These are phyloP conservation scores for Clarireedia hainanense DNA, from an alignment of 2,329 filamentous ascomycete genomes.

Conservation along the genomic window DNA sequence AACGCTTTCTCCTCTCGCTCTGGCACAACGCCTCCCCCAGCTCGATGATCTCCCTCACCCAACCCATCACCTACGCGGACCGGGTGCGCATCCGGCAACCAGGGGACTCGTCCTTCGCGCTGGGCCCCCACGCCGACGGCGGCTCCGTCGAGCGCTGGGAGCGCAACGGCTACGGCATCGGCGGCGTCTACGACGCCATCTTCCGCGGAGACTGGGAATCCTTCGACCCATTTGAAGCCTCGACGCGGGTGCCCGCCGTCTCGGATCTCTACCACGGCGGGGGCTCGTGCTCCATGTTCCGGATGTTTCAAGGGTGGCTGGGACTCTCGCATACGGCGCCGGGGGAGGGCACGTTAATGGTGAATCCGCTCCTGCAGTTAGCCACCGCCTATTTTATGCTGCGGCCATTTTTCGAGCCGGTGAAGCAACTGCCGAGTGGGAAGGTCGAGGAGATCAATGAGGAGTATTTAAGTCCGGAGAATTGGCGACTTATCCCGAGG, in stretches of 20 bases:
- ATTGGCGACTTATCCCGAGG: conserved; percentile 48
- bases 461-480: conserved; percentile 26
- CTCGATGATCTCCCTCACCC: conserved; percentile 39
- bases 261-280: conserved; percentile 74
- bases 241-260: conserved; percentile 56
- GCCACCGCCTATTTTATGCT: conserved; percentile 75
- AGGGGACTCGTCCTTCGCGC: conserved; percentile 61
- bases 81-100: conserved; percentile 57
- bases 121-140: conserved; percentile 67
- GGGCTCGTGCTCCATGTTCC: conserved; percentile 76
- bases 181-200: conserved; percentile 64
- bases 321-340: conserved; percentile 67
- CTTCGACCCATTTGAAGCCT: conserved; percentile 77
- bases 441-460: conserved; percentile 34
- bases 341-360: conserved; percentile 69
- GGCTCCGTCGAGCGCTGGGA: conserved; percentile 73
- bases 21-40: conserved; percentile 43
- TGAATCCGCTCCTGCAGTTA: conserved; percentile 70
- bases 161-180: conserved; percentile 54
- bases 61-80: conserved; percentile 62
- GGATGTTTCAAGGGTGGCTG: conserved; percentile 88
- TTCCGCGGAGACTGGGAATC: conserved; percentile 70
- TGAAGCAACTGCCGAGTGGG: conserved; percentile 30
- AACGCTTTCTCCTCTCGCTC: conserved; percentile 51
- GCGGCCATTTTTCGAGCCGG: conserved; percentile 64